phyloP scores from a whole-genome alignment of 1,284 basidiomycete species.

The Quambalaria eucalypti region DNA sequence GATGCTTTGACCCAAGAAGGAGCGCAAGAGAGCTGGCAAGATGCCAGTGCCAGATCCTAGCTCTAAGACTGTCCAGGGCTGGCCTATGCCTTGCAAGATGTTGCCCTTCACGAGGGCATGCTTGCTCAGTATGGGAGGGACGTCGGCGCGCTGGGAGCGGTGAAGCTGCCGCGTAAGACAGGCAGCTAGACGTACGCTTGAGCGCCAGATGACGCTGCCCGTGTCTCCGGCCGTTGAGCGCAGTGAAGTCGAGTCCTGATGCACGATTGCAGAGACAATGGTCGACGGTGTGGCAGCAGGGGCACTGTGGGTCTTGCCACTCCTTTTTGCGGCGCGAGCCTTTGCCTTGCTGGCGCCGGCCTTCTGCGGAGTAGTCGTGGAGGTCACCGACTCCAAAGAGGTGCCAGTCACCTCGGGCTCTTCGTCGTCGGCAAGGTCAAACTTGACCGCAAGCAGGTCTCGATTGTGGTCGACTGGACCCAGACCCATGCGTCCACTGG shows the following conservation, averaged over 20 bases:
- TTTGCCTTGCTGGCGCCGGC: neutral
- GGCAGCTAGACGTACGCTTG: constrained; percentile 10
- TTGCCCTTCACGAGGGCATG: constrained; percentile 2
- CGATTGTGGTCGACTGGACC: constrained; percentile 20
- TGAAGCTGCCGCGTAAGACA: constrained; percentile 5
- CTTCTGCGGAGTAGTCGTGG: neutral
- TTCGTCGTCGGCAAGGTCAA: neutral
- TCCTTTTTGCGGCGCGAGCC: neutral
- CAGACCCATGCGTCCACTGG: constrained; percentile 10
- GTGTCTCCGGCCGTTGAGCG: constrained; percentile 32
- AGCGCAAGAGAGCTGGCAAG: constrained; percentile 19
- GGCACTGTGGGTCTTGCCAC: neutral
- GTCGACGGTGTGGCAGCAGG: neutral
- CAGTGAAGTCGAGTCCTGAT: constrained; percentile 29
- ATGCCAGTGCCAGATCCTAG: constrained; percentile 41
- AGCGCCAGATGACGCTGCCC: constrained; percentile 38
- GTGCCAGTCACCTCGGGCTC: neutral
- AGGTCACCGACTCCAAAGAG: neutral
- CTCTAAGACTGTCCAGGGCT: too few relatives aligned
- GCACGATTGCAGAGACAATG: neutral
- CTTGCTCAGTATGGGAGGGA: neutral
- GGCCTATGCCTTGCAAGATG: too few relatives aligned
- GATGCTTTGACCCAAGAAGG: neutral
- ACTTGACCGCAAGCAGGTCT: constrained; percentile 13
- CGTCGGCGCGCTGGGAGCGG: neutral